These are phyloP conservation scores for Colletotrichum sp. DNA, from an alignment of 2,329 filamentous ascomycete species.

Conservation along the genomic window DNA sequence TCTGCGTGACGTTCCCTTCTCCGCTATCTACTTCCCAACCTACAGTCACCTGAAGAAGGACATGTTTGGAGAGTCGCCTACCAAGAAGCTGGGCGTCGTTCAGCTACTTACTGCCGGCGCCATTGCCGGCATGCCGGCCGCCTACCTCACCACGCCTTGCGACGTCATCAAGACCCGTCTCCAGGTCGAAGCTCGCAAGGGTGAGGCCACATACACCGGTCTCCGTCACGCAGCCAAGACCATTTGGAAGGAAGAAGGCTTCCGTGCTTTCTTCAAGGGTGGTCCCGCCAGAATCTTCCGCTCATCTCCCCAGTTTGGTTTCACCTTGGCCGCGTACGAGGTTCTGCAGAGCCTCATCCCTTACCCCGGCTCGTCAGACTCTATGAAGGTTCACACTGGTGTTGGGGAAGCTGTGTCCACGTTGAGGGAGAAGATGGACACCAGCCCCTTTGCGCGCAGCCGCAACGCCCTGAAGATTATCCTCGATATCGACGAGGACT, in stretches of 20 bases:
- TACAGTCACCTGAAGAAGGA: conserved; percentile 96
- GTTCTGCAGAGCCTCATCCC: conserved; percentile 83
- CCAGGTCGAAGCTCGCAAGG: conserved; percentile 96
- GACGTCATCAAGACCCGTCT: conserved; percentile 99
- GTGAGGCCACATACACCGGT: conserved; percentile 85
- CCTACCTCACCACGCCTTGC: conserved; percentile 95
- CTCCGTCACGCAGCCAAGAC: conserved; percentile 85
- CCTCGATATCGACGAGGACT: conserved; percentile 91
- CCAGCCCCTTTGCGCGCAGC: conserved; percentile 64
- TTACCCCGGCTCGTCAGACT: conserved; percentile 70
- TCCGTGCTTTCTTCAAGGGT: conserved; percentile 98
- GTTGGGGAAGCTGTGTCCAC: conserved; percentile 68
- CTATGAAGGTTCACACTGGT: conserved; percentile 59
- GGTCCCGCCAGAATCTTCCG: conserved; percentile 93
- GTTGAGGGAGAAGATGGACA: conserved; percentile 64
- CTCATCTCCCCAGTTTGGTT: conserved; percentile 96
- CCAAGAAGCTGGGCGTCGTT: conserved; percentile 86
- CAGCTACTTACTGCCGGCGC: conserved; percentile 95
- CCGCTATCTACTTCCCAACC: conserved; percentile 97
- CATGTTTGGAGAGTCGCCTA: conserved; percentile 86
- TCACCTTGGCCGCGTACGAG: conserved; percentile 95
- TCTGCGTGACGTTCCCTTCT: conserved; percentile 96
- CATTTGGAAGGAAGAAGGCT: conserved; percentile 89
- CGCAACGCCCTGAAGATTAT: conserved; percentile 95
- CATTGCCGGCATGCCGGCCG: conserved; percentile 89